These are phyloP conservation scores for Aspergillus hortae DNA, from an alignment of 2,329 filamentous ascomycete genomes.

Conservation along the genomic window DNA sequence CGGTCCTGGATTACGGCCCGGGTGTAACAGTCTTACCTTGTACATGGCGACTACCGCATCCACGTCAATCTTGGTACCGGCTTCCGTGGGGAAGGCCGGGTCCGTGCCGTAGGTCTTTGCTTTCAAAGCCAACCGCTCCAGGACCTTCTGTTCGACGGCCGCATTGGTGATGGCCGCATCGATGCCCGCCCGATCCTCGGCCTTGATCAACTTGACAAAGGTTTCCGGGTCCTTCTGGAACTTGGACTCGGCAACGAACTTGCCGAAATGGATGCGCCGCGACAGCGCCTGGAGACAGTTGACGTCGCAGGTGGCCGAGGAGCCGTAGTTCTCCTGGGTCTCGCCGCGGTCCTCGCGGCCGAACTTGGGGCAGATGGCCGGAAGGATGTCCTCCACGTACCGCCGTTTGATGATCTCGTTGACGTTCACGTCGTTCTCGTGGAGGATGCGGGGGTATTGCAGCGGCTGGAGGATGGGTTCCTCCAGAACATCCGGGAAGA, in stretches of 20 bases:
- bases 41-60: slow-evolving; percentile 91
- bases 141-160: slow-evolving; percentile 84
- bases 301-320: slow-evolving; percentile 86
- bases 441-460: slow-evolving; percentile 81
- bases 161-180: slow-evolving; percentile 86
- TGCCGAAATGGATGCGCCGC: slow-evolving; percentile 91
- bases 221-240: slow-evolving; percentile 77
- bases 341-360: slow-evolving; percentile 76
- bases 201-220: slow-evolving; percentile 79
- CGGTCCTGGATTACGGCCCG: not conserved
- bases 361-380: slow-evolving; percentile 74
- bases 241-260: slow-evolving; percentile 96
- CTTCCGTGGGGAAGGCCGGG: slow-evolving; percentile 58
- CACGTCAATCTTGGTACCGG: slow-evolving; percentile 73
- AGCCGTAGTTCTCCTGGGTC: slow-evolving; percentile 91
- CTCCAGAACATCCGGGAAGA: slow-evolving; percentile 81
- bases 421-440: slow-evolving; percentile 84
- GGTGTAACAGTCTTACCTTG: slow-evolving; percentile 42
- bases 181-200: slow-evolving; percentile 74
- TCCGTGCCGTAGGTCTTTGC: slow-evolving; percentile 91
- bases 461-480: slow-evolving; percentile 82
- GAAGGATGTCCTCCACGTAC: slow-evolving; percentile 80
- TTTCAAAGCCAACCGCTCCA: slow-evolving; percentile 83
- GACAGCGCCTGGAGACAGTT: slow-evolving; percentile 84
- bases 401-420: slow-evolving; percentile 82